phyloP scores from a whole-genome alignment of 2,329 filamentous ascomycete genomes.

The Penicillium sp. region DNA sequence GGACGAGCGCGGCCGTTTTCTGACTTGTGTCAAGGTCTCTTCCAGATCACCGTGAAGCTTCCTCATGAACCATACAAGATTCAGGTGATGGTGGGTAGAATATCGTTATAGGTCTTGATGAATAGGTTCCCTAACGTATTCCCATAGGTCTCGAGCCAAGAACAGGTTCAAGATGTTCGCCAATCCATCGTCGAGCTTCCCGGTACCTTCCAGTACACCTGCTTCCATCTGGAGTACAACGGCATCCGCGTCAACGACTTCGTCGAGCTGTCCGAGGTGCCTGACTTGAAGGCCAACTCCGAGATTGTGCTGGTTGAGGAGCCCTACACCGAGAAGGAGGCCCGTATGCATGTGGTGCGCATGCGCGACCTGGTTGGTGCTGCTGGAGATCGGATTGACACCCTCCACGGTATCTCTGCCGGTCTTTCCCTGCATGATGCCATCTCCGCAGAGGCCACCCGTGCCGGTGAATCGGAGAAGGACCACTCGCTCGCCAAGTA shows the following conservation, averaged over 20 bases:
- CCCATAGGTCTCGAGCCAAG: constrained; percentile 77
- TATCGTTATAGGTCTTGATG: neutral
- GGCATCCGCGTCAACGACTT: constrained; percentile 93
- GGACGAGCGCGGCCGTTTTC: constrained; percentile 3
- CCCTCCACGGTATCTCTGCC: constrained; percentile 79
- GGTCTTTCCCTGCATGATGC: constrained; percentile 85
- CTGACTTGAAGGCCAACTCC: constrained; percentile 72
- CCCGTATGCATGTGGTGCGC: constrained; percentile 87
- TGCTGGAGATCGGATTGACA: constrained; percentile 82
- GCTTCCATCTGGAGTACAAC: constrained; percentile 94
- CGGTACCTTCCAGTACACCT: constrained; percentile 92
- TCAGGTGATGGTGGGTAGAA: constrained; percentile 72
- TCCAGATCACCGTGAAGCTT: constrained; percentile 75
- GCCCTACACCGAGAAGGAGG: constrained; percentile 97
- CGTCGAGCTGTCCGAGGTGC: constrained; percentile 84
- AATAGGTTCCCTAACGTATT: constrained; percentile 15
- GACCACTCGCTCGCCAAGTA: constrained; percentile 67
- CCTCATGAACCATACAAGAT: constrained; percentile 78
- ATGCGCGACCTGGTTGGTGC: constrained; percentile 92
- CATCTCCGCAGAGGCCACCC: constrained; percentile 54
- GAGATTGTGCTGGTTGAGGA: constrained; percentile 84
- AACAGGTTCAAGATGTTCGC: constrained; percentile 95
- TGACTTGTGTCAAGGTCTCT: constrained; percentile 49
- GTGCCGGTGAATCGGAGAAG: constrained; percentile 41
- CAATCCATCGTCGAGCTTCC: constrained; percentile 95